A percentile compares a stretch with the other conserved stretches of the same genome.
Evolutionary conservation across 345 rosid genomes (phyloP).

Genomic region (Syzygium grande): DNA sequence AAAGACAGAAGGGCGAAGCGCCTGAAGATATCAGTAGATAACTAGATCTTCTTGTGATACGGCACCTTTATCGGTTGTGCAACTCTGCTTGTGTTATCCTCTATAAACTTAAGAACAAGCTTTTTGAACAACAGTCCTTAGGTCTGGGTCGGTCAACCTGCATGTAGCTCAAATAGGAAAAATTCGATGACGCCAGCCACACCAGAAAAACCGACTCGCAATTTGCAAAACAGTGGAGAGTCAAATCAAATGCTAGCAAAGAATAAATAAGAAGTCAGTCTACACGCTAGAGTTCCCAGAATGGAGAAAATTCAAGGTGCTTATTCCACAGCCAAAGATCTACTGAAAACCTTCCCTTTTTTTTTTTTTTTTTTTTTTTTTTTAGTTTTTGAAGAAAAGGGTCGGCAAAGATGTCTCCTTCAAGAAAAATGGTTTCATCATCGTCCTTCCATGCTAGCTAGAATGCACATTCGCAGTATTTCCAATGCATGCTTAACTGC

Average conservation of each 20-base stretch:
- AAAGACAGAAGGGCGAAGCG: too few relatives aligned
- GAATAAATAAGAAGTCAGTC: neutral
- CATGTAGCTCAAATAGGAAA: constrained; percentile 89
- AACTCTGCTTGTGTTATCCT: constrained; percentile 35
- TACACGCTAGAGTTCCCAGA: neutral
- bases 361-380: too few relatives aligned
- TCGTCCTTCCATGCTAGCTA: neutral
- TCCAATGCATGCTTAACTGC: neutral
- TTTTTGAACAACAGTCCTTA: constrained; percentile 51
- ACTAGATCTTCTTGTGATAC: neutral
- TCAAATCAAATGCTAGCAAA: neutral
- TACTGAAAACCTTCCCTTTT: neutral
- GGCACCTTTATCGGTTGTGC: constrained; percentile 47
- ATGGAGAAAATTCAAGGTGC: neutral
- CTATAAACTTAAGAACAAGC: constrained; percentile 52
- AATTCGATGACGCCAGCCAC: constrained; percentile 88
- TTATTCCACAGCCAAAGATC: neutral
- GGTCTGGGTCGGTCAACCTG: constrained; percentile 52
- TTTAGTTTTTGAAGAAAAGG: too few relatives aligned
- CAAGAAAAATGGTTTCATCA: neutral
- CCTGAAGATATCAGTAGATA: neutral
- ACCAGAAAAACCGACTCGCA: constrained; percentile 4
- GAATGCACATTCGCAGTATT: neutral
- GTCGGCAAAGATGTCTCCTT: neutral
- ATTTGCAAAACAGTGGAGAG: neutral